Evolutionary conservation across 495 filamentous ascomycete species (phyloP), one percentile per base, ranked within the genome.

Genomic region (Annulohypoxylon bovei): DNA sequence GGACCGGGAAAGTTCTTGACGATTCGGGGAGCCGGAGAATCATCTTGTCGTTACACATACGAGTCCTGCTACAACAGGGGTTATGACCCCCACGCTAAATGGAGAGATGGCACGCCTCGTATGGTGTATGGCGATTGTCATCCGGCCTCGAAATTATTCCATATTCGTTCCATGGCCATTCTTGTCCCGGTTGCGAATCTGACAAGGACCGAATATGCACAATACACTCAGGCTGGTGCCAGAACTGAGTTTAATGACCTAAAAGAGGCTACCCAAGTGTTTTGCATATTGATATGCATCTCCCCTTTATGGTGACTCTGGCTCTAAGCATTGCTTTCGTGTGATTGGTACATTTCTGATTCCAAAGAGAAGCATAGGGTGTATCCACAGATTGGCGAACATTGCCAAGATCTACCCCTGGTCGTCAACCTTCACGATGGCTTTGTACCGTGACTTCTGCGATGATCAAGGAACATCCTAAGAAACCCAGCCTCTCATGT

Each of bases 131-230:
- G 55, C 20, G 40, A 61, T 52, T 37, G 46, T 32, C 27, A 44
- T 40, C 64, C 40, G 42, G 49, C 23, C 18, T 50, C 37, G 42
- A 32, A 52, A 50, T 68, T 56, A 47, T 68, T 55, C 59, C 60
- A 72, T 53, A 68, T 61, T 68, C 25, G 47, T 55, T 61, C 65
- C 60, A 37, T 56, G 20, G 14, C 25, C 8, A 9, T 44, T 52
- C 28, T 67, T 23, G 64, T 61, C 63, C 58, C 58, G 59, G 60
- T 68, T 64, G 64, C 46, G 54, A 72, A 40, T 42, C 25, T 65
- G 47, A 68, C 70, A 72, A 68, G 70, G 70, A 46, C 64, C 64
- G 70, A 70, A 72, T 72, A 72, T 65, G 65, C 70, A 67, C n/a
- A 37, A 50, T 39, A 56, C 32, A 12, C 30, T 16, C 42, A 61